Evolutionary conservation across 1,139 yeast genomes (phyloP), one percentile per base, ranked within the genome.

Genomic region (Pneumocystis sp.): DNA sequence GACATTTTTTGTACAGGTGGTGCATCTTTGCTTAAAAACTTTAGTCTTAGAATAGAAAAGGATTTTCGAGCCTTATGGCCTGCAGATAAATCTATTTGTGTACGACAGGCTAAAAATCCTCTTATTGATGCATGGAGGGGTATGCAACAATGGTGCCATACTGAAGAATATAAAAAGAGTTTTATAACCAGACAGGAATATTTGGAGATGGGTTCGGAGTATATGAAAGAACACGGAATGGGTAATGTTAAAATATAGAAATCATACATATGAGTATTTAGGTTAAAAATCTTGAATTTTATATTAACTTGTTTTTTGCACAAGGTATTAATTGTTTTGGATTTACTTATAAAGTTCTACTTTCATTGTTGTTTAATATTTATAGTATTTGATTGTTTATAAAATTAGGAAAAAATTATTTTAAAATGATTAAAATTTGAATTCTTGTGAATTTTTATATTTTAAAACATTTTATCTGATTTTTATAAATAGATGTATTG

Each of bases 1-100:
- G 86, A 89, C 72, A 80, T 93, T 0, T 86, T 89, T 73, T 70
- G 91, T 31, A 87, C 96, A 1, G 99, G 99, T 60, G 98, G 99
- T 0, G 82, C 85, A 66, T 82, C 91, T 0, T 74, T 79, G 63
- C 79, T 89, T 66, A 82, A 84, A 10, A 86, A 87, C 66, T 82
- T 90, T 68, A 82, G 81, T 65, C 81, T 81, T 59, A 82, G 99
- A 69, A 72, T 95, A 15, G 76, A 76, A 1, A 77, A 77, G 45
- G 98, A 93, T 68, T 82, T 90, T 68, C 82, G 83, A 3, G 77
- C 83, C 17, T 82, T 87, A 68, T 76, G 93, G 65, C 97, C 98
- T 0, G 81, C 80, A 0, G 87, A 83, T 0, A 78, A 87, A 0
- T 81, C 84, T 0, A 75, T 91, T 60, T 77, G 79, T 15, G 87